Conservation (phyloP, 176 grass and related monocot genomes). For the Luzula sylvatica region DNA sequence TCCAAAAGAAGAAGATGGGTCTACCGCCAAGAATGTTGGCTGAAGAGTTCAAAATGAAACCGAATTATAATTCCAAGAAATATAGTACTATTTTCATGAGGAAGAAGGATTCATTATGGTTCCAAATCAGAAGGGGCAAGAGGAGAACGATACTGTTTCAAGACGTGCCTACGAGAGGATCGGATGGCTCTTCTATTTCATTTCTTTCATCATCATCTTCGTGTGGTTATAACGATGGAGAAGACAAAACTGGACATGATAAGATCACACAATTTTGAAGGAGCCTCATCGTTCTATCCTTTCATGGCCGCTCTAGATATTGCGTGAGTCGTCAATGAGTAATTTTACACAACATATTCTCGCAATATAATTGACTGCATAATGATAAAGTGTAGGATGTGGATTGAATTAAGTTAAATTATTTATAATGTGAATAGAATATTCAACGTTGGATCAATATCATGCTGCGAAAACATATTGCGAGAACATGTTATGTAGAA, state of each 20-base stretch:
- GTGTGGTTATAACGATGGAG: background rate
- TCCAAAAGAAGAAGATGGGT: background rate
- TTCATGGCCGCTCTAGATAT: slow-evolving; percentile 1
- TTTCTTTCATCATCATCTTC: background rate
- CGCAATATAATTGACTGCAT: too few species aligned
- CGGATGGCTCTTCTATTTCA: background rate
- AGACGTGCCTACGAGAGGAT: background rate
- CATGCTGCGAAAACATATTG: too few species aligned
- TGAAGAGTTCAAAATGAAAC: slow-evolving; percentile 15
- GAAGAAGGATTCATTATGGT: too few species aligned
- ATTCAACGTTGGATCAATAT: too few species aligned
- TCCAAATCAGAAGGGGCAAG: background rate
- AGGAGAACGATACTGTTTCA: background rate
- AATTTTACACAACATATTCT: background rate
- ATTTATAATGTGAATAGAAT: too few species aligned
- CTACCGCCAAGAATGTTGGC: slow-evolving; percentile 12
- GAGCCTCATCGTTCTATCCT: background rate
- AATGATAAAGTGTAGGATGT: too few species aligned
- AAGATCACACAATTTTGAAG: slow-evolving; percentile 15
- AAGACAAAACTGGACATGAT: background rate
- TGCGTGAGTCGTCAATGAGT: background rate
- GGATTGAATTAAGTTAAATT: too few species aligned
- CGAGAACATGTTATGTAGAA: too few species aligned
- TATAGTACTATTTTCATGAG: too few species aligned
- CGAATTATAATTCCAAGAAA: background rate